These are phyloP conservation scores for Cyclocybe cylindracea DNA, from an alignment of 768 basidiomycete species.

Conservation along the genomic window DNA sequence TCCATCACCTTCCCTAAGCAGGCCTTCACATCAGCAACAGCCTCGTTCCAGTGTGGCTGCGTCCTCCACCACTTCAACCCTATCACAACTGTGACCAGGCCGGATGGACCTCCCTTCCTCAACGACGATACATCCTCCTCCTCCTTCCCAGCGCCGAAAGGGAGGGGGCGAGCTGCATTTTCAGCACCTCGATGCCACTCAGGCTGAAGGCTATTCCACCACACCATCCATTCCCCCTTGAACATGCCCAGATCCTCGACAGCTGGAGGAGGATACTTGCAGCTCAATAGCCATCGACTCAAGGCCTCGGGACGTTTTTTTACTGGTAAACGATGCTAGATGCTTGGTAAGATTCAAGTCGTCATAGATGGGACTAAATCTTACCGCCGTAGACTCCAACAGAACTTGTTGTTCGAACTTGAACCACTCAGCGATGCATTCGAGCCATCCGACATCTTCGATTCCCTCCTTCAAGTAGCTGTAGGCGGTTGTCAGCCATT, in stretches of 20 bases:
- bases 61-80: slow-evolving; percentile 9
- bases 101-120: slow-evolving; percentile 7
- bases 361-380: not conserved
- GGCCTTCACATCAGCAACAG: too few species aligned
- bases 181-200: not conserved
- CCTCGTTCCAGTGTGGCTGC: too few species aligned
- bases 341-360: not conserved
- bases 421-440: not conserved
- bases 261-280: slow-evolving; percentile 3
- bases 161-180: not conserved
- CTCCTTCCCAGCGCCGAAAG: not conserved
- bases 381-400: slow-evolving; percentile 1
- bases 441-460: not conserved
- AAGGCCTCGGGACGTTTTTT: slow-evolving; percentile 7
- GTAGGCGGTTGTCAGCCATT: not conserved
- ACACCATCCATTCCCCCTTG: slow-evolving; percentile 1
- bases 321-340: not conserved
- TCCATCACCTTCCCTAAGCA: too few species aligned
- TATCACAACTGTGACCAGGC: slow-evolving; percentile 4
- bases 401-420: not conserved
- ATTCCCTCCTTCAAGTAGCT: not conserved
- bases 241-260: not conserved
- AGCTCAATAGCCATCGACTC: slow-evolving; percentile 2
- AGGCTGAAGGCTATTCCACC: slow-evolving; percentile 14
- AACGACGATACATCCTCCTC: slow-evolving; percentile 1